Base-by-base conservation (phyloP, 2,329 filamentous ascomycete species). In the Kalmusia sp. region DNA sequence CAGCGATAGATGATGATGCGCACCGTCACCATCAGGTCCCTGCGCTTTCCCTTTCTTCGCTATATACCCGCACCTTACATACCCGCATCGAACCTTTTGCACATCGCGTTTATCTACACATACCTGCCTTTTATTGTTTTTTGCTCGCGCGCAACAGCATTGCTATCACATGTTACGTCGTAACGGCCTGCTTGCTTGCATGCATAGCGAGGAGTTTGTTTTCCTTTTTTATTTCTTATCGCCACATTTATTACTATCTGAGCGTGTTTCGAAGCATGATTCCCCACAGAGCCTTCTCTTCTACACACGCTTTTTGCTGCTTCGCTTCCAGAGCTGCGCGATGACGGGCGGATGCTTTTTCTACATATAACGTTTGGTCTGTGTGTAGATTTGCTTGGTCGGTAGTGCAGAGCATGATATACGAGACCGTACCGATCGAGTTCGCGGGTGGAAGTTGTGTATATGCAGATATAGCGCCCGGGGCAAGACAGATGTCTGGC, bases 181-280 rank as follows among this genome's bases (percentile, higher is more conserved):
- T 58, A 35, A 57, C 52, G 57, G 54, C 51, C 49, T 52, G 49
- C 38, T 44, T 46, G 47, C 35, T 12, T 38, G 59, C 62, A 64
- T 67, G 65, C 65, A 68, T 68, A 67, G 64, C 65, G 65, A 58
- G 65, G 65, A 55, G 64, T 67, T 61, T 49, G 35, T 31, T 24
- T 33, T 51, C 24, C 12, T 22, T 6, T 14, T 25, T 50, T 51
- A 14, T 25, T 27, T 15, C 14, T 11, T 25, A n/a, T 31, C 9
- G 4, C 14, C 37, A 9, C 15, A 40, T 49, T 33, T 12, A n/a
- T 50, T 28, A 7, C 7, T 6, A 7, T 28, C 31, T 25, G 33
- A 14, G 12, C 33, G 33, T 58, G 12, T 57, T 31, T 46, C 49
- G 30, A 46, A 49, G 60, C 58, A 60, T 62, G 51, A 64, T 64